Percentiles rank a stretch among this genome's conserved stretches.
Evolutionary conservation across 129 eudicot genomes (phyloP).

Genomic region (Daucus carota): DNA sequence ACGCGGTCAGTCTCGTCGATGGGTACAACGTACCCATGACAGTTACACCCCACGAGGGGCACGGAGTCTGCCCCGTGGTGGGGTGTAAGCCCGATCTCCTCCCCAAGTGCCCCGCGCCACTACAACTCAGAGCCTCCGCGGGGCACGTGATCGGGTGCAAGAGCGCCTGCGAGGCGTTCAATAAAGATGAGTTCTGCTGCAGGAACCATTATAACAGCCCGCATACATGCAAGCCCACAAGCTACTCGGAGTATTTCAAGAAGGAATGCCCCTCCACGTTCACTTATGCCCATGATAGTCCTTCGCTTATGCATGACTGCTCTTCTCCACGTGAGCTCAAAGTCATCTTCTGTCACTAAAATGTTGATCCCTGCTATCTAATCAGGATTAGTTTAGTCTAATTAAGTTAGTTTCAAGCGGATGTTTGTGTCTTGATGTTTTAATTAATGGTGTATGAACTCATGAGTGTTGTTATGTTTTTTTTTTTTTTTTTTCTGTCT

Average conservation of each 20-base stretch:
- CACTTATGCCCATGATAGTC: constrained; percentile 82
- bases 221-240: constrained; percentile 43
- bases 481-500: background rate
- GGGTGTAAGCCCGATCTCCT: constrained; percentile 60
- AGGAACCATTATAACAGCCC: constrained; percentile 58
- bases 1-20: constrained; percentile 88
- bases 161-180: constrained; percentile 80
- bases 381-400: background rate
- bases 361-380: background rate
- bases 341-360: constrained; percentile 87
- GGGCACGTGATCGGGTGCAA: constrained; percentile 77
- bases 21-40: constrained; percentile 93
- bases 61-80: constrained; percentile 75
- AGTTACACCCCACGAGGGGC: constrained; percentile 84
- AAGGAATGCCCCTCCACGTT: constrained; percentile 73
- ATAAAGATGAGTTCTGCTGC: constrained; percentile 76
- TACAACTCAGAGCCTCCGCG: constrained; percentile 23
- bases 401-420: background rate
- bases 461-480: background rate
- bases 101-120: constrained; percentile 43
- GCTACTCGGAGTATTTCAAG: constrained; percentile 58
- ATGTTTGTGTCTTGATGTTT: constrained; percentile 1
- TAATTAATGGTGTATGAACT: background rate
- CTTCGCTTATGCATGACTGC: constrained; percentile 85
- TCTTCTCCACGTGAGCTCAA: constrained; percentile 81